phyloP scores from a whole-genome alignment of 495 filamentous ascomycete species.

The Neurospora hispaniola region DNA sequence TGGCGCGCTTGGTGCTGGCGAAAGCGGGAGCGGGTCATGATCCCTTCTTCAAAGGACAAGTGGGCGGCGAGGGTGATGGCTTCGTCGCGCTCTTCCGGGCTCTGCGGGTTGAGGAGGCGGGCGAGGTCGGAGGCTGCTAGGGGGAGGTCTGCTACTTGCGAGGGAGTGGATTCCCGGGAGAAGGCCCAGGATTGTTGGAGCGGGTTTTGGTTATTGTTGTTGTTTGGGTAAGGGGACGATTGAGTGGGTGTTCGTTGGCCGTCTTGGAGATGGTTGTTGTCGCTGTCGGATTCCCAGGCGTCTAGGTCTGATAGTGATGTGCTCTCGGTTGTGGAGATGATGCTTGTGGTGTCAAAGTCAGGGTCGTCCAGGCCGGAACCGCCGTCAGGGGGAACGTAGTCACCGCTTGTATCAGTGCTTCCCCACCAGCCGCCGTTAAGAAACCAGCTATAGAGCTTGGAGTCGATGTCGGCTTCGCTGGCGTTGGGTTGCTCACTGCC shows the following conservation, averaged over 20 bases:
- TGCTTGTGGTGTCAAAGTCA: slow-evolving; percentile 67
- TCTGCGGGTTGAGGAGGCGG: slow-evolving; percentile 72
- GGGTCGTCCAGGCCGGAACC: slow-evolving; percentile 25
- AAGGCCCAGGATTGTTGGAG: slow-evolving; percentile 5
- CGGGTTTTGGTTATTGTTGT: neutral
- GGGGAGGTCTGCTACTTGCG: slow-evolving; percentile 40
- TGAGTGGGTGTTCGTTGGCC: slow-evolving; percentile 73
- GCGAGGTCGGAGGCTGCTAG: slow-evolving; percentile 63
- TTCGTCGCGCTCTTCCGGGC: slow-evolving; percentile 64
- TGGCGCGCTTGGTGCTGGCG: slow-evolving; percentile 53
- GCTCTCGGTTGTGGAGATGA: slow-evolving; percentile 49
- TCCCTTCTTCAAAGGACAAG: slow-evolving; percentile 47
- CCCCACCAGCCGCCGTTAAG: slow-evolving; percentile 73
- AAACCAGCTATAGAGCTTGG: slow-evolving; percentile 72
- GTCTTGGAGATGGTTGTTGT: slow-evolving; percentile 25
- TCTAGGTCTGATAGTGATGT: slow-evolving; percentile 7
- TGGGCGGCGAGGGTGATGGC: slow-evolving; percentile 76
- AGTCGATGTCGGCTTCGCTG: slow-evolving; percentile 58
- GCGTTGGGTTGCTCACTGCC: slow-evolving; percentile 13
- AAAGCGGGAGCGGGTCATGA: slow-evolving; percentile 75
- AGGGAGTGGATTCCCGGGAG: slow-evolving; percentile 48
- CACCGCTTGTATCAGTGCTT: slow-evolving; percentile 61
- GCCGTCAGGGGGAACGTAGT: slow-evolving; percentile 42
- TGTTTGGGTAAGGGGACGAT: slow-evolving; percentile 16
- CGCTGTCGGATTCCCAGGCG: slow-evolving; percentile 45